Evolutionary conservation across 2,329 filamentous ascomycete genomes (phyloP).

Genomic region (Claviceps spartinae): DNA sequence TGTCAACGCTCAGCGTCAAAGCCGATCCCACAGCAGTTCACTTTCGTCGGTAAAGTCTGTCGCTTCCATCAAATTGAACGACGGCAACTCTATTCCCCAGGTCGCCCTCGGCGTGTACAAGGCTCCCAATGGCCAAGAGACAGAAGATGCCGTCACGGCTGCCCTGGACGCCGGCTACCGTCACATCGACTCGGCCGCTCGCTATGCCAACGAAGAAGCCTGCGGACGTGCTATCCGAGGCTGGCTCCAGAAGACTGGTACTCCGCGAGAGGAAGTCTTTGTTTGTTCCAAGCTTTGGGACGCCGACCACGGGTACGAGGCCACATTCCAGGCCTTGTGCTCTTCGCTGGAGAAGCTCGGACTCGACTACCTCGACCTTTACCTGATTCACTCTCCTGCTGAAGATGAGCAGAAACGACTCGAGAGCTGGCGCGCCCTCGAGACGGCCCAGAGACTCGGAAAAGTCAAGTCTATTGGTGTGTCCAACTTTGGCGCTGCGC

Average conservation of each 20-base stretch:
- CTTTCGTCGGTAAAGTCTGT: conserved; percentile 15
- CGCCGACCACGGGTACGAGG: conserved; percentile 26
- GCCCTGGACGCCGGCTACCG: conserved; percentile 44
- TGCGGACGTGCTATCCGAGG: conserved; percentile 61
- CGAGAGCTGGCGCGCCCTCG: conserved; percentile 60
- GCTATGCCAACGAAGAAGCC: conserved; percentile 53
- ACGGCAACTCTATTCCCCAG: conserved; percentile 54
- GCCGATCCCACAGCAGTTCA: conserved; percentile 14
- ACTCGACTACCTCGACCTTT: conserved; percentile 61
- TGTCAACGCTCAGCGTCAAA: conserved; percentile 6
- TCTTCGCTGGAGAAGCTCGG: conserved; percentile 52
- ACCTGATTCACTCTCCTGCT: conserved; percentile 51
- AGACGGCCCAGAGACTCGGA: conserved; percentile 51
- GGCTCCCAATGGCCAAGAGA: conserved; percentile 38
- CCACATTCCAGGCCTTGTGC: conserved; percentile 45
- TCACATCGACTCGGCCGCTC: conserved; percentile 41
- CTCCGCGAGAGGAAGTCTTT: conserved; percentile 55
- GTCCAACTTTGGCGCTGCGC: conserved; percentile 63
- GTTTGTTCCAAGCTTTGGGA: conserved; percentile 57
- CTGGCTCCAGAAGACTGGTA: conserved; percentile 44
- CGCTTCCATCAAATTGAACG: conserved; percentile 48
- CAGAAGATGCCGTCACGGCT: conserved; percentile 43
- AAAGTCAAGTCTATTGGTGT: conserved; percentile 59
- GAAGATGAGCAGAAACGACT: conserved; percentile 53
- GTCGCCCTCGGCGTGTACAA: conserved; percentile 36